Base-by-base conservation (phyloP, 1,284 basidiomycete genomes). In the Boletus sp. region DNA sequence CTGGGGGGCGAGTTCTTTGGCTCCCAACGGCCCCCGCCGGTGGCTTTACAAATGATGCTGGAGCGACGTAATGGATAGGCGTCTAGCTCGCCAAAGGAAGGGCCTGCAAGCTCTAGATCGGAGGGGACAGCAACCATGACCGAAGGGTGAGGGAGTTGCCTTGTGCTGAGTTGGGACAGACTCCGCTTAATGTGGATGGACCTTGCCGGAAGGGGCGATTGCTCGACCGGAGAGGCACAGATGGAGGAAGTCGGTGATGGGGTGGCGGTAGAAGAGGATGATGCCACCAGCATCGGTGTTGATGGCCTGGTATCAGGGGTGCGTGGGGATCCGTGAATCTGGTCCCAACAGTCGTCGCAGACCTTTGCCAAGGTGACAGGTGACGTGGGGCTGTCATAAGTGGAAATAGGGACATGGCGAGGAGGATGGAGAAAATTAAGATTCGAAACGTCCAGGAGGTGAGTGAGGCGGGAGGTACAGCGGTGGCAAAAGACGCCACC, bases 21-120 rank as follows among this genome's bases (percentile, higher is more conserved):
- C 64, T 82, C 81, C 89, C 90, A 91, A 33, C 89, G 83, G 14
- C 90, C 89, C 17, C 88, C 89, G 51, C 90, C 89, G 23, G 82
- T 83, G 4, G 85, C 87, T 67, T 91, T 91, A 76, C 90, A 91
- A 16, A 90, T 79, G 52, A 81, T 78, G 66, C 83, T 85, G 9
- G 85, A 82, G 55, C 83, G 83, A 51, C 81, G 79, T 27, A 91
- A 82, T 5, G 90, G 89, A 65, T 91, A 91, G 2, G 86, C 80
- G 59, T 83, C 83, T 27, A 90, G 79, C 71, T 88, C 86, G 61
- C 81, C 83, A 58, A 83, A 82, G 3, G 85, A 83, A 55, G 78
- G 80, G 55, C 78, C 74, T 6, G 74, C 59, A 44, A 75, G 71
- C 1, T 76, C 71, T 9, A 75, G 56, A 57, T 73, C 74, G 19